Evolutionary conservation across 2,329 filamentous ascomycete species (phyloP).

Genomic region (Parascedosporium putredinis): DNA sequence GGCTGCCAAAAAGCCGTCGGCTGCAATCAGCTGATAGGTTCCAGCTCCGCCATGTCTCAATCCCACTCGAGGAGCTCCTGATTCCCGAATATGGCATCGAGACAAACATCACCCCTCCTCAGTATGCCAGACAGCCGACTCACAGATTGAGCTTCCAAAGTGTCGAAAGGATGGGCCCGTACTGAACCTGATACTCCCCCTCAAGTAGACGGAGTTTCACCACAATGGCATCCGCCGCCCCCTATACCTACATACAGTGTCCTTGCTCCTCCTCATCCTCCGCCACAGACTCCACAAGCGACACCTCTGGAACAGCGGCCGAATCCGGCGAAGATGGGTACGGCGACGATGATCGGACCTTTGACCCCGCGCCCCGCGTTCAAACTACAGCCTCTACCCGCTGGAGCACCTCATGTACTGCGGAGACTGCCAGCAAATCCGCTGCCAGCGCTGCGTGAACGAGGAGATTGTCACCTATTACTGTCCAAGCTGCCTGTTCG

Average conservation of each 20-base stretch:
- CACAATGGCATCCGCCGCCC: constrained; percentile 16
- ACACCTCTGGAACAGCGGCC: constrained; percentile 13
- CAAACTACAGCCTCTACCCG: constrained; percentile 87
- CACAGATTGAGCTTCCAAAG: too few relatives aligned
- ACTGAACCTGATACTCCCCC: too few relatives aligned
- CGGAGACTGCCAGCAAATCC: constrained; percentile 93
- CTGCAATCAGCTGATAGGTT: too few relatives aligned
- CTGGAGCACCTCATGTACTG: constrained; percentile 92
- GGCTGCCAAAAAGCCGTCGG: too few relatives aligned
- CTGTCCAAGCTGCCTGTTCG: constrained; percentile 90
- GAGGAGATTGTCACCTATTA: constrained; percentile 95
- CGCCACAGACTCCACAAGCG: constrained; percentile 16
- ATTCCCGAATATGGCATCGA: too few relatives aligned
- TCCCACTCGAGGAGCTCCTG: too few relatives aligned
- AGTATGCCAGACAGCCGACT: too few relatives aligned
- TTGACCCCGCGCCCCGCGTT: constrained; percentile 73
- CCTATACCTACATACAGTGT: constrained; percentile 58
- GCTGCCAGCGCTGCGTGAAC: constrained; percentile 80
- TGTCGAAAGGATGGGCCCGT: too few relatives aligned
- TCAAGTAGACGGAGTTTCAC: not conserved
- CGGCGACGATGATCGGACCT: constrained; percentile 66
- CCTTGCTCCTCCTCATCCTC: constrained; percentile 45
- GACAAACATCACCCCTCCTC: too few relatives aligned
- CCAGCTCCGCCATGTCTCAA: too few relatives aligned
- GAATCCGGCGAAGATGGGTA: constrained; percentile 25